Conservation (phyloP, 306 rosid species). For the Senna tora region DNA sequence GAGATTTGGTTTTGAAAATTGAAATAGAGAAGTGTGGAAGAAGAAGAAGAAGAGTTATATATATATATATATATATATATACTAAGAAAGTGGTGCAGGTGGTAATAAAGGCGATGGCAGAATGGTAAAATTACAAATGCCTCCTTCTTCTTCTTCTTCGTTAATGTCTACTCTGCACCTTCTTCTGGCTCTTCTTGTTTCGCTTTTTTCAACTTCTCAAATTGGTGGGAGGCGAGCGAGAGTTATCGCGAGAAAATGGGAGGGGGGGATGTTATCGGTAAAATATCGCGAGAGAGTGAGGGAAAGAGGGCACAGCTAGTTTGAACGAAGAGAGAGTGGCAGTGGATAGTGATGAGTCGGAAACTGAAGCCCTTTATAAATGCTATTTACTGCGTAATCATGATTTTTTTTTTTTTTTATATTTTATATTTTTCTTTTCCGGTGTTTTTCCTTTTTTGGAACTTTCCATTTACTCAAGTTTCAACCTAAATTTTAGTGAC, state of each 20-base stretch:
- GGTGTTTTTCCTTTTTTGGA: not conserved
- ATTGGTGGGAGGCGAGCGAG: not conserved
- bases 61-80: too few species aligned
- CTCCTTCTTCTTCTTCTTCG: not conserved
- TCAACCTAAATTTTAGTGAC: not conserved
- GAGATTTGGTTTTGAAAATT: not conserved
- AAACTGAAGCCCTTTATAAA: slow-evolving; percentile 34
- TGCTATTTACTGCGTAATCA: slow-evolving; percentile 41
- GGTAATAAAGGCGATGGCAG: slow-evolving; percentile 15
- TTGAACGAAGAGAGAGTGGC: slow-evolving; percentile 38
- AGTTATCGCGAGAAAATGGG: slow-evolving; percentile 11
- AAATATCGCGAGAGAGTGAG: slow-evolving; percentile 17
- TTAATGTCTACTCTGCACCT: not conserved
- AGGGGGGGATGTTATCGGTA: not conserved
- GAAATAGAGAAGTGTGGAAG: not conserved
- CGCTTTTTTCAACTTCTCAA: not conserved
- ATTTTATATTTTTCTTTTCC: too few species aligned
- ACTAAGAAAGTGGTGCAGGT: too few species aligned
- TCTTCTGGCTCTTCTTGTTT: not conserved
- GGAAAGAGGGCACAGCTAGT: not conserved
- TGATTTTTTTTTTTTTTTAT: slow-evolving; percentile 15
- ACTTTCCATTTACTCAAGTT: not conserved
- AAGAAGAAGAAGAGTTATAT: not conserved
- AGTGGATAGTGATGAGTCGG: slow-evolving; percentile 36
- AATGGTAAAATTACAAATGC: slow-evolving; percentile 4